phyloP scores from a whole-genome alignment of 306 rosid genomes.

The Erythrophleum fordii region DNA sequence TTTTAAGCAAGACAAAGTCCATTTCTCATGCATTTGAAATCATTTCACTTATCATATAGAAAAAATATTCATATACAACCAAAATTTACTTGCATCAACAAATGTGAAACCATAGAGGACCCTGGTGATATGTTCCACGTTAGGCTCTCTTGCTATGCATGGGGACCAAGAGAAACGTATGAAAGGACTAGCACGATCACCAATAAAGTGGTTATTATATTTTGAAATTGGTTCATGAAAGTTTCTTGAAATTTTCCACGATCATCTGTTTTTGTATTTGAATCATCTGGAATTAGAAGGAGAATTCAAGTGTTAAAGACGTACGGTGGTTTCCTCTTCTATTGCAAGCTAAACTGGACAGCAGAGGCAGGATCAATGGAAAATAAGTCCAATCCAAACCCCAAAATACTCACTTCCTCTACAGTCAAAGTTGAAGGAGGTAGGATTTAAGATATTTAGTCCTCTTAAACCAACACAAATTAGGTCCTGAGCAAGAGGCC shows the following conservation, averaged over 20 bases:
- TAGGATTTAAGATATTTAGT: too few species aligned
- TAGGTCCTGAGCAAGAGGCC: conserved; percentile 7
- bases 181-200: conserved; percentile 61
- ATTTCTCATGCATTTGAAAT: background rate
- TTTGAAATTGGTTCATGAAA: conserved; percentile 60
- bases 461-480: too few species aligned
- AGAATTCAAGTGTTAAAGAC: conserved; percentile 26
- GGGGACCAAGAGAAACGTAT: conserved; percentile 57
- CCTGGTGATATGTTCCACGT: too few species aligned
- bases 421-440: too few species aligned
- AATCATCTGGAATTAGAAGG: conserved; percentile 59
- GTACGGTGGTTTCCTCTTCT: background rate
- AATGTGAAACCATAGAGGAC: too few species aligned
- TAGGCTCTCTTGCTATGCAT: conserved; percentile 69
- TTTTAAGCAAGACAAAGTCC: background rate
- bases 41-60: conserved; percentile 4
- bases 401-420: too few species aligned
- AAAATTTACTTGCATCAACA: too few species aligned
- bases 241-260: conserved; percentile 61
- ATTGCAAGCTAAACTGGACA: too few species aligned
- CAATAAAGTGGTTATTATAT: conserved; percentile 55
- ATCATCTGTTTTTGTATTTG: conserved; percentile 68
- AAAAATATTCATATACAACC: too few species aligned
- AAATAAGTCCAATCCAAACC: too few species aligned
- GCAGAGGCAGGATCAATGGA: too few species aligned